These are phyloP conservation scores for Arachnomyces sp. DNA, from an alignment of 2,329 filamentous ascomycete species.

Conservation along the genomic window DNA sequence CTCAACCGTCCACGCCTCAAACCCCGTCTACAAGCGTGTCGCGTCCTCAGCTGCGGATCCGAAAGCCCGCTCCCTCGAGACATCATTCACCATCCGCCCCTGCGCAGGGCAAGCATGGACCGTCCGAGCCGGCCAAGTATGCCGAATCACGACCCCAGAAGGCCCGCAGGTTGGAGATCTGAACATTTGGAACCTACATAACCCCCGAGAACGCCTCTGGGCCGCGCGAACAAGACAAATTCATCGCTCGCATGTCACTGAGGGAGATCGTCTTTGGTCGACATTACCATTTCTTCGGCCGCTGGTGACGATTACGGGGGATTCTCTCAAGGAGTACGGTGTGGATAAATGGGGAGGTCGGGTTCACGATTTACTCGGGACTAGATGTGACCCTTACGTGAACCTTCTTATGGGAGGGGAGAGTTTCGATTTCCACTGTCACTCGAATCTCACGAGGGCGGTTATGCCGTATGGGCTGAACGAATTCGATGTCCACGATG, in stretches of 20 bases:
- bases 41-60: conserved; percentile 25
- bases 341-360: conserved; percentile 55
- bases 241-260: conserved; percentile 64
- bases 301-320: conserved; percentile 60
- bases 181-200: conserved; percentile 70
- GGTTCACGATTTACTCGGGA: conserved; percentile 73
- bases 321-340: conserved; percentile 56
- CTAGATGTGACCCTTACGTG: conserved; percentile 77
- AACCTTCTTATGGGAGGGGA: conserved; percentile 63
- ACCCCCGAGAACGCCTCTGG: conserved; percentile 77
- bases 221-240: conserved; percentile 69
- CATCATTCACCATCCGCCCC: conserved; percentile 58
- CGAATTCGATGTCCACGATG: conserved; percentile 73
- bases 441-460: conserved; percentile 69
- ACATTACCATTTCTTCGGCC: conserved; percentile 69
- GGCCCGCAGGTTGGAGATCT: conserved; percentile 77
- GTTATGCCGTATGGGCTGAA: conserved; percentile 59
- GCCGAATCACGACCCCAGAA: conserved; percentile 64
- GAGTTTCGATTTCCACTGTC: conserved; percentile 73
- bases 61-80: conserved; percentile 22
- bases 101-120: conserved; percentile 66
- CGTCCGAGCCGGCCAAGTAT: conserved; percentile 58
- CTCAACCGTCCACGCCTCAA: conserved; percentile 29
- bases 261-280: conserved; percentile 68
- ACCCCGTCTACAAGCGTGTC: conserved; percentile 28